Base-by-base conservation (phyloP, 495 filamentous ascomycete species). In the Xylaria longipes region DNA sequence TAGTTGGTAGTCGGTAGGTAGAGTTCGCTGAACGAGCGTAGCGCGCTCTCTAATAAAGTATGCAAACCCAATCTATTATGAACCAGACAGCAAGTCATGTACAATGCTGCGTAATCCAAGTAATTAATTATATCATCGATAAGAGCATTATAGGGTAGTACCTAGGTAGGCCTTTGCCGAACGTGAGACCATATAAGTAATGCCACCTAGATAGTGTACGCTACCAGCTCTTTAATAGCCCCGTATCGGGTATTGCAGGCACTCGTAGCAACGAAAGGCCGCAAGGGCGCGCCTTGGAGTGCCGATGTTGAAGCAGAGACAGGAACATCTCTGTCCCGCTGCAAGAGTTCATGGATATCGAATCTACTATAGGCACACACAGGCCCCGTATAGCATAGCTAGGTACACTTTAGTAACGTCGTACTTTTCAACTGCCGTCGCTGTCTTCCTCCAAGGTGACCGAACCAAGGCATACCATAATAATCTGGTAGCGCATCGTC, bases 321-420 rank as follows among this genome's bases (percentile, higher is more conserved):
- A 43, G 58, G 37, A 33, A 52, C 17, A 83, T 82, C 77, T 58
- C 80, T 25, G 70, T 68, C 69, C 25, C 37, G 58, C 1, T 22
- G n/a, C 33, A 5, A 12, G 57, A 62, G 22, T 52, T 54, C 9
- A 54, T 54, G 5, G 15, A 29, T 50, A 50, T 12, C 50, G 25
- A 11, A 27, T 54, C 50, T 25, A 29, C 25, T 50, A 8, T 1
- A 46, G 41, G 15, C 45, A 46, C 45, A n/a, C 45, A n/a, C 12
- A 6, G 20, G 15, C n/a, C 17, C 3, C 12, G 7, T 27, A 14
- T 25, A 27, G 22, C 25, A 54, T 54, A 15, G 1, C 50, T 27
- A 46, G 45, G 17, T n/a, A 46, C 17, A 5, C 52, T 17, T 31
- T 15, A 29, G 31, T 56, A 56, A 37, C 22, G 12, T 25, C 22